Conservation (phyloP, 495 filamentous ascomycete species). For the Xylaria cubensis region DNA sequence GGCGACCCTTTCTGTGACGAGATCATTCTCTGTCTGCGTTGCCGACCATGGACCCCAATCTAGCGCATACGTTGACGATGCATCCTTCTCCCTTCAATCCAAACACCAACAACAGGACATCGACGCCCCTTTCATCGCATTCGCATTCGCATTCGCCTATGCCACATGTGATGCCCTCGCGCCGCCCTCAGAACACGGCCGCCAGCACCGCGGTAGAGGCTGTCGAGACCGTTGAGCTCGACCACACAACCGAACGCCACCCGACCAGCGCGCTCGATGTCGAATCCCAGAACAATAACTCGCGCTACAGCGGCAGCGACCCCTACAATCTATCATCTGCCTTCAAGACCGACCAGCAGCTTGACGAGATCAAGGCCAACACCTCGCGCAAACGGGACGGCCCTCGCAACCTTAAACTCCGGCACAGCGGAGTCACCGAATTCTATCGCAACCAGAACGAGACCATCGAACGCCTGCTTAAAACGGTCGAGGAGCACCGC, state of each 20-base stretch:
- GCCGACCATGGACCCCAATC: conserved; percentile 37
- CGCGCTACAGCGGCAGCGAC: conserved; percentile 65
- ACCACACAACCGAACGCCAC: conserved; percentile 53
- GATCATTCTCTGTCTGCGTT: not conserved
- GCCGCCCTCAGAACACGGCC: conserved; percentile 41
- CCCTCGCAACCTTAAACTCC: conserved; percentile 26
- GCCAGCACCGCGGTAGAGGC: conserved; percentile 55
- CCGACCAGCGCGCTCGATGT: conserved; percentile 56
- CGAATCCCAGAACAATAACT: conserved; percentile 64
- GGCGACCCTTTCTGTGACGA: not conserved
- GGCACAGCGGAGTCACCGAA: conserved; percentile 68
- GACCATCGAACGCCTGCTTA: conserved; percentile 89
- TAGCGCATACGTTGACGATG: conserved; percentile 41
- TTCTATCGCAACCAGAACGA: conserved; percentile 95
- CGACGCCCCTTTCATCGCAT: conserved; percentile 31
- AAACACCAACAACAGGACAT: conserved; percentile 37
- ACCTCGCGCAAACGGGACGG: conserved; percentile 76
- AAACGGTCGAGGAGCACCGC: conserved; percentile 90
- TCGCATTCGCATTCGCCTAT: conserved; percentile 31
- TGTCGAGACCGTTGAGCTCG: conserved; percentile 46
- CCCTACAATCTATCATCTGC: conserved; percentile 81
- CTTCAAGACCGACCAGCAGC: conserved; percentile 79
- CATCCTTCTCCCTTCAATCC: conserved; percentile 52
- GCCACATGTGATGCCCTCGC: conserved; percentile 41
- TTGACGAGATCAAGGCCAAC: conserved; percentile 81